Evolutionary conservation across 306 rosid genomes (phyloP).

Genomic region (Rubus parviflorus): DNA sequence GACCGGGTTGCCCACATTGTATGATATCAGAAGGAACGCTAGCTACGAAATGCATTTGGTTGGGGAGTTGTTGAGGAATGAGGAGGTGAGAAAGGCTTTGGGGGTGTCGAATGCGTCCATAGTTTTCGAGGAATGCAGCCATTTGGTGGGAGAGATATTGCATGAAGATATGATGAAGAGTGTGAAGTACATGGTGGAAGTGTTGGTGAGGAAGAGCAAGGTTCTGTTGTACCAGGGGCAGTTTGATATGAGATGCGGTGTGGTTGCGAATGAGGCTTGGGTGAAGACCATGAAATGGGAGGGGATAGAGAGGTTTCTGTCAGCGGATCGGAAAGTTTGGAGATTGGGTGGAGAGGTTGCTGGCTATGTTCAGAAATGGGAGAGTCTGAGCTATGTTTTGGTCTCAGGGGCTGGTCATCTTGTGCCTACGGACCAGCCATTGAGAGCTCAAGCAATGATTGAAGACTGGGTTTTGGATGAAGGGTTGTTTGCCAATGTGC

Average conservation of each 20-base stretch:
- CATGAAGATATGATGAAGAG: background rate
- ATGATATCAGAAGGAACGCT: constrained; percentile 45
- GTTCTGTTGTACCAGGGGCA: constrained; percentile 37
- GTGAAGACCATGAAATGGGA: background rate
- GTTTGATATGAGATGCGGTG: constrained; percentile 16
- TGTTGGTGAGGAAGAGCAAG: constrained; percentile 24
- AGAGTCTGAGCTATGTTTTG: constrained; percentile 32
- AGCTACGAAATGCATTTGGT: constrained; percentile 44
- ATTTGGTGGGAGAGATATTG: constrained; percentile 17
- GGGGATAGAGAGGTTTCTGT: background rate
- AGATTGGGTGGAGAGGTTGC: constrained; percentile 10
- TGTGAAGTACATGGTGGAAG: background rate
- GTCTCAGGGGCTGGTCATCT: constrained; percentile 53
- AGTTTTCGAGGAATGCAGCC: background rate
- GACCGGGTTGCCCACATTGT: constrained; percentile 72
- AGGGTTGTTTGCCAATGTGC: constrained; percentile 37
- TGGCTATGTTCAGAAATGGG: constrained; percentile 4
- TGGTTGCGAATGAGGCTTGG: constrained; percentile 2
- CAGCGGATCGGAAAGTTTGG: background rate
- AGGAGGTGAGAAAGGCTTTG: constrained; percentile 43
- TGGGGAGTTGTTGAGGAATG: constrained; percentile 33
- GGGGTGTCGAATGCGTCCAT: constrained; percentile 30
- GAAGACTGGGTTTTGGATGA: constrained; percentile 21
- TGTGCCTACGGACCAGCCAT: background rate
- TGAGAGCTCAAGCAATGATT: constrained; percentile 24